Conservation (phyloP, 345 rosid genomes). For the Syzygium grande region DNA sequence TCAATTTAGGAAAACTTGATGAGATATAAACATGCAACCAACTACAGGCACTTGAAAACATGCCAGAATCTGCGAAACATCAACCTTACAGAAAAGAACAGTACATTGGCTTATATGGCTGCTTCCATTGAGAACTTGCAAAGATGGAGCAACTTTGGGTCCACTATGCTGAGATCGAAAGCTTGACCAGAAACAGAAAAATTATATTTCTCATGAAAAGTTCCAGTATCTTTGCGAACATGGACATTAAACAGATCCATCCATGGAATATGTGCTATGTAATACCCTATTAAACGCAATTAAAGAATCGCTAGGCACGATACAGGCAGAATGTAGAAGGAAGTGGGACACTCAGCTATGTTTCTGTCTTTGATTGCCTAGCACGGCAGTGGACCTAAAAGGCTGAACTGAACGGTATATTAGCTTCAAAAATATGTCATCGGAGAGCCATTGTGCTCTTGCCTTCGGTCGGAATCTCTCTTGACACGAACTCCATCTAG, state of each 20-base stretch:
- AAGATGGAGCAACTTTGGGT: neutral
- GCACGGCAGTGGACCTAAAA: neutral
- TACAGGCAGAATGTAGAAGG: neutral
- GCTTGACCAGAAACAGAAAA: neutral
- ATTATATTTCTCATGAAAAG: neutral
- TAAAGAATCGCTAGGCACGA: neutral
- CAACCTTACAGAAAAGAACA: neutral
- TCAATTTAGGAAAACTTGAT: neutral
- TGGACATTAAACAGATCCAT: neutral
- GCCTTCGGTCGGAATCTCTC: neutral
- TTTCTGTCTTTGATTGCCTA: neutral
- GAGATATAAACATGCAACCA: neutral
- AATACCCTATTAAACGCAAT: neutral
- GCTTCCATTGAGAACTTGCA: neutral
- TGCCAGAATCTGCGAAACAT: neutral
- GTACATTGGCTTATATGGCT: neutral
- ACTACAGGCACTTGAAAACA: neutral
- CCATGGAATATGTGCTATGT: neutral
- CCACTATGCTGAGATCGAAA: neutral
- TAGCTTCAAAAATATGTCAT: neutral
- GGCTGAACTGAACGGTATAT: neutral
- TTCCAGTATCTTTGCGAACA: neutral
- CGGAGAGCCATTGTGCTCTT: neutral
- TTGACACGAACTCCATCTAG: neutral
- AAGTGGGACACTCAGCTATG: neutral